Base-by-base conservation (phyloP, 352 stramenopile genomes). In the Globisporangium mamillatum region DNA sequence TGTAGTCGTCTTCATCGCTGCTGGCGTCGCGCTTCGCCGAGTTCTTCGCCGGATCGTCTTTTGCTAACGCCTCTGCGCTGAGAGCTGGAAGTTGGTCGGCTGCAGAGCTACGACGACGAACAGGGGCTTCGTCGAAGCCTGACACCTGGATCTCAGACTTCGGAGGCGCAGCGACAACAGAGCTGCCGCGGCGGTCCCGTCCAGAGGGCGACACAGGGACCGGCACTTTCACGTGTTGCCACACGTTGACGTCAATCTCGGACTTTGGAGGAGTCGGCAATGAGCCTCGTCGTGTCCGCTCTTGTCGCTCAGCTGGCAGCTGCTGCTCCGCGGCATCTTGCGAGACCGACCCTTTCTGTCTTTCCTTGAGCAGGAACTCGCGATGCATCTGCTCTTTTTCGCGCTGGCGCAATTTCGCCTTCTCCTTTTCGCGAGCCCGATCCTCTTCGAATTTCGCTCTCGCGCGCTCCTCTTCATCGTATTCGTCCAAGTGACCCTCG, bases 111-210 rank as follows among this genome's bases (percentile, higher is more conserved):
- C 73, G 68, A 29, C 75, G 75, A 56, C 70, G 70, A 7, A 73
- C 64, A 4, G 76, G 52, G 2, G 76, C 53, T 9, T 78, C 63
- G n/a, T 82, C 69, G 29, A 85, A 84, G 2, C 78, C 78, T 1
- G 75, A 77, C 24, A 79, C 66, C 48, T 88, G 70, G 48, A 88
- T 88, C 52, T 79, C 75, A 53, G 79, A 88, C 58, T 77, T 79
- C 1, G 84, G 81, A 9, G 81, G 84, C 8, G 72, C 63, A 6
- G 64, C 70, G 8, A 64, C 68, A 4, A 50, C 66, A 20, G 38
- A 50, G 27, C 36, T 59, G 34, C 44, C 55, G 16, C 65, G 57
- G 25, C 65, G 57, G 4, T 38, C 50, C 8, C 63, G 63, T 32
- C 60, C 25, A 32, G 63, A 54, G 14, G 63, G 44, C 4, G 63